Percentiles rank a stretch among this genome's conserved stretches.
These are phyloP conservation scores for Harrya chromipes DNA, from an alignment of 768 basidiomycete species.

Conservation along the genomic window DNA sequence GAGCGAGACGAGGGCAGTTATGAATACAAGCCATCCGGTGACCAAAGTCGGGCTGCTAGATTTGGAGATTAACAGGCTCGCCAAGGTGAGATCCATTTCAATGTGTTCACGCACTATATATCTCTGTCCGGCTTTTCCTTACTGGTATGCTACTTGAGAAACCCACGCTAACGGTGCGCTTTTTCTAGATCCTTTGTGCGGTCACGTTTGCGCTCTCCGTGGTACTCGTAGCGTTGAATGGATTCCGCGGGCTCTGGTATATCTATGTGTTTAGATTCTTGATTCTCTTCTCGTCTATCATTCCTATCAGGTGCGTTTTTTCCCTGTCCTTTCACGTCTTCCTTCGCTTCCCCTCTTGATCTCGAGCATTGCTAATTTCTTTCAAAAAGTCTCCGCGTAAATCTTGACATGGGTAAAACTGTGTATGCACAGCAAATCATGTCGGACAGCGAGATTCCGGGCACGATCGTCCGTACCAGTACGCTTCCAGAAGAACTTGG, in stretches of 20 bases:
- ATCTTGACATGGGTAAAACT: slow-evolving; percentile 99
- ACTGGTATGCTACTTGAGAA: neutral
- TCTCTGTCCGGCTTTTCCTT: neutral
- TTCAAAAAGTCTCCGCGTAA: slow-evolving; percentile 80
- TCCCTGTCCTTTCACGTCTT: neutral
- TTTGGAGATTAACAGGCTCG: slow-evolving; percentile 90
- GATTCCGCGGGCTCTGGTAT: slow-evolving; percentile 94
- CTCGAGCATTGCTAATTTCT: neutral
- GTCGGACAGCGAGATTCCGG: slow-evolving; percentile 88
- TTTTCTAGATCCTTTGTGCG: slow-evolving; percentile 78
- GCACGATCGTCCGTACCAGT: slow-evolving; percentile 95
- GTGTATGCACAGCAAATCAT: slow-evolving; percentile 96
- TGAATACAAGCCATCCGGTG: slow-evolving; percentile 97
- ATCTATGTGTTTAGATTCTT: slow-evolving; percentile 96
- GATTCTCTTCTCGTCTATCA: slow-evolving; percentile 97
- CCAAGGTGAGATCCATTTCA: slow-evolving; percentile 61
- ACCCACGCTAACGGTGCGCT: neutral
- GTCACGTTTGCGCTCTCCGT: slow-evolving; percentile 92
- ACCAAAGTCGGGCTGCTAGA: slow-evolving; percentile 93
- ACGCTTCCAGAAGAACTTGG: slow-evolving; percentile 97
- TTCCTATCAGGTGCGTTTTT: slow-evolving; percentile 85
- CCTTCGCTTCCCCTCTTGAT: neutral
- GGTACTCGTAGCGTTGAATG: slow-evolving; percentile 91
- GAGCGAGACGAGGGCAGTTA: slow-evolving; percentile 90
- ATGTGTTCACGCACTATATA: too few species aligned